Conservation (phyloP, 495 filamentous ascomycete species). For the Apiosordaria backusii region DNA sequence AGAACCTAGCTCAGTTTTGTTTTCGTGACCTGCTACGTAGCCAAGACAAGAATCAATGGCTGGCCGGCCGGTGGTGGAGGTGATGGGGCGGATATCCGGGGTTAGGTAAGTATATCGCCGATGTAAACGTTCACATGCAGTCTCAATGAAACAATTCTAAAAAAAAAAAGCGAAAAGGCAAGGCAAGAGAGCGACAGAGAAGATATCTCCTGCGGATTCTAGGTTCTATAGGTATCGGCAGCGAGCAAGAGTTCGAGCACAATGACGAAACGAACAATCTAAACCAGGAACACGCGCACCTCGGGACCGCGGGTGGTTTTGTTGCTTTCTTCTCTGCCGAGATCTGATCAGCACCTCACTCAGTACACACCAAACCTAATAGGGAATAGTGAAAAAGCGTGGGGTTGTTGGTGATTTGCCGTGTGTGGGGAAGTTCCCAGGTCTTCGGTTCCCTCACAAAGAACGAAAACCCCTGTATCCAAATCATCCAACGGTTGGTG, state of each 20-base stretch:
- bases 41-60: background rate
- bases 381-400: background rate
- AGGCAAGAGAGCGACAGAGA: background rate
- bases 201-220: background rate
- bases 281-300: background rate
- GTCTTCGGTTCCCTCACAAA: background rate
- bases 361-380: background rate
- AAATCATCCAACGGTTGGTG: background rate
- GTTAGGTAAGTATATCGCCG: background rate
- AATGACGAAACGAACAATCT: background rate
- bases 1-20: too few relatives aligned
- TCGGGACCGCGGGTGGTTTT: background rate
- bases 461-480: background rate
- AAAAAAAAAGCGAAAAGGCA: background rate
- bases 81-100: background rate
- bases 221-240: background rate
- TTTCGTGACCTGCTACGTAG: background rate
- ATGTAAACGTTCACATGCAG: background rate
- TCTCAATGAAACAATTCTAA: background rate
- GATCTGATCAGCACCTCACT: background rate
- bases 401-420: too few relatives aligned
- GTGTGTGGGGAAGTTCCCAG: background rate
- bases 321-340: background rate
- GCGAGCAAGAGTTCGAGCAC: background rate
- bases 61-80: too few relatives aligned